These are phyloP conservation scores for Colletotrichum tropicicola DNA, from an alignment of 2,329 filamentous ascomycete genomes.

Conservation along the genomic window DNA sequence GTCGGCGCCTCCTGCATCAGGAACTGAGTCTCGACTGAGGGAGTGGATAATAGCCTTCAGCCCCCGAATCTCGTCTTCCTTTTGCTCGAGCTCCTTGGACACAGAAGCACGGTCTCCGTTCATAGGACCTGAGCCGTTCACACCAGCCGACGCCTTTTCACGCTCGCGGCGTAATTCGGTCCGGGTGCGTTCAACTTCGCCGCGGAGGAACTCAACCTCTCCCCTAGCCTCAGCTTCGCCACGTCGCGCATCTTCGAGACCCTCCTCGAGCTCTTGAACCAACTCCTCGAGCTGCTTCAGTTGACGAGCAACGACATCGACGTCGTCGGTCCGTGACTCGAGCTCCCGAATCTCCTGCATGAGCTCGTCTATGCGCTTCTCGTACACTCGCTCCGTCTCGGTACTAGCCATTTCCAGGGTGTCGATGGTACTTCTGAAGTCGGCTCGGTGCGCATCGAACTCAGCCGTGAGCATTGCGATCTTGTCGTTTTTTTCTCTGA, in stretches of 20 bases:
- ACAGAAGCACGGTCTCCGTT: constrained; percentile 55
- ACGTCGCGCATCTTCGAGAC: constrained; percentile 90
- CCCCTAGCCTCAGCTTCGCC: constrained; percentile 95
- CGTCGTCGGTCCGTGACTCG: constrained; percentile 85
- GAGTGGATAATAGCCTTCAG: constrained; percentile 98
- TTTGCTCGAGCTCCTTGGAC: constrained; percentile 86
- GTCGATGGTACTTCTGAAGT: constrained; percentile 97
- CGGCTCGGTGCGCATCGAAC: constrained; percentile 92
- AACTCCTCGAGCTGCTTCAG: constrained; percentile 95
- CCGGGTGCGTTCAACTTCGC: constrained; percentile 91
- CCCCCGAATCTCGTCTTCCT: constrained; percentile 96
- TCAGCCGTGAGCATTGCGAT: constrained; percentile 92
- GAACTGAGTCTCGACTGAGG: constrained; percentile 79
- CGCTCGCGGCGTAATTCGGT: constrained; percentile 88
- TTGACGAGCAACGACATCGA: constrained; percentile 89
- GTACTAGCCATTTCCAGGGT: constrained; percentile 94
- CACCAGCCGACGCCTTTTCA: constrained; percentile 76
- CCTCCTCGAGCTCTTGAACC: constrained; percentile 96
- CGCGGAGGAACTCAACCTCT: constrained; percentile 93
- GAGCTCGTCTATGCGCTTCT: constrained; percentile 88
- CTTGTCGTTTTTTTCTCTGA: constrained; percentile 96
- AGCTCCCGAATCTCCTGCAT: constrained; percentile 85
- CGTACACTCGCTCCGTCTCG: constrained; percentile 95
- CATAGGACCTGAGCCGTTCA: constrained; percentile 53
- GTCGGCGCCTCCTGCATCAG: constrained; percentile 54